phyloP scores from a whole-genome alignment of 2,329 filamentous ascomycete species.

The Ascosphaera apis region DNA sequence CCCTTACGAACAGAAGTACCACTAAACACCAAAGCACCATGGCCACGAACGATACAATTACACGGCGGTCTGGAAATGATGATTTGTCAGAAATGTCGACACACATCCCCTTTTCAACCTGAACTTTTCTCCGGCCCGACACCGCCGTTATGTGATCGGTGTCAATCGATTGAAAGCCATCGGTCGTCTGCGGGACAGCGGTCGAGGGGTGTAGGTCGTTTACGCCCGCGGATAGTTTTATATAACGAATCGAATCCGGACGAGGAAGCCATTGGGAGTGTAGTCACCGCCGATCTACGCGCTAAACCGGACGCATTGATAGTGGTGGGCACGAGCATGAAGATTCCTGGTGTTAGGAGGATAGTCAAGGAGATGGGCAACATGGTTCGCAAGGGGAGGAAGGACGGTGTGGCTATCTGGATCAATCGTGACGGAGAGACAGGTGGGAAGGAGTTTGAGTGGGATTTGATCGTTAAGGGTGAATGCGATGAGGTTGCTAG shows the following conservation, averaged over 20 bases:
- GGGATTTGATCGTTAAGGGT: slow-evolving; percentile 73
- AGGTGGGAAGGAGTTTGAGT: slow-evolving; percentile 64
- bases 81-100: slow-evolving; percentile 82
- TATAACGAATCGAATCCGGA: slow-evolving; percentile 97
- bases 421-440: slow-evolving; percentile 80
- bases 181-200: slow-evolving; percentile 64
- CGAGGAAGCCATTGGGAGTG: slow-evolving; percentile 82
- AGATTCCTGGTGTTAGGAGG: slow-evolving; percentile 76
- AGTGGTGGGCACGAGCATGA: slow-evolving; percentile 85
- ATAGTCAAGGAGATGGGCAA: slow-evolving; percentile 81
- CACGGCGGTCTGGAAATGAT: slow-evolving; percentile 89
- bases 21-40: slow-evolving; percentile 62
- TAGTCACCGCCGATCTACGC: slow-evolving; percentile 66
- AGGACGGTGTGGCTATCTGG: slow-evolving; percentile 76
- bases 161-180: slow-evolving; percentile 49
- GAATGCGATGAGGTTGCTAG: slow-evolving; percentile 72
- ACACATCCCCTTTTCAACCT: slow-evolving; percentile 52
- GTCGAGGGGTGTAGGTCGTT: slow-evolving; percentile 73
- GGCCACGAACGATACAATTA: slow-evolving; percentile 81
- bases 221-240: slow-evolving; percentile 80
- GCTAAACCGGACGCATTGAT: slow-evolving; percentile 74
- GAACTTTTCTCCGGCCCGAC: slow-evolving; percentile 64
- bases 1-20: slow-evolving; percentile 65
- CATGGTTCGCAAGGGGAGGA: slow-evolving; percentile 50
- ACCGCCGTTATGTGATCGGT: slow-evolving; percentile 56